phyloP scores from a whole-genome alignment of 1,284 basidiomycete species.

The Peniophora sp. region DNA sequence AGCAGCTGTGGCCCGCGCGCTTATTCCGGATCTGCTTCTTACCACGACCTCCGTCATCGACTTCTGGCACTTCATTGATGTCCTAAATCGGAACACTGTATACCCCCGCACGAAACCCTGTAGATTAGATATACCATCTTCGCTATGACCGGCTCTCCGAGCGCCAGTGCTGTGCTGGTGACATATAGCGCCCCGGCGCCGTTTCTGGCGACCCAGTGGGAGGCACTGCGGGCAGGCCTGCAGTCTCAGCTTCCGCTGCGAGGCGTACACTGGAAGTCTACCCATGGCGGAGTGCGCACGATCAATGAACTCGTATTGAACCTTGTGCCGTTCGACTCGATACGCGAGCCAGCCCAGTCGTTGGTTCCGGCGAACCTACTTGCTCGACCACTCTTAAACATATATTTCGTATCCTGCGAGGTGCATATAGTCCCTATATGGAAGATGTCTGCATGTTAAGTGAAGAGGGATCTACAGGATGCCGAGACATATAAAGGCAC shows the following conservation, averaged over 20 bases:
- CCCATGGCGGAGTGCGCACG: constrained; percentile 64
- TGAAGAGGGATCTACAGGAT: constrained; percentile 45
- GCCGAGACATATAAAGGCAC: constrained; percentile 75
- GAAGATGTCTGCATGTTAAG: constrained; percentile 9
- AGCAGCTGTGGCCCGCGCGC: too few relatives aligned
- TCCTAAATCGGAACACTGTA: too few relatives aligned
- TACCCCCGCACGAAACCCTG: too few relatives aligned
- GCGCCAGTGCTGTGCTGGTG: constrained; percentile 36
- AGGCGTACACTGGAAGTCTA: constrained; percentile 86
- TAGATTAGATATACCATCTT: too few relatives aligned
- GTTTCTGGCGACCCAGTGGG: constrained; percentile 64
- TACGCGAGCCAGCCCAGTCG: constrained; percentile 66
- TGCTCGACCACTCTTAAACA: constrained; percentile 78
- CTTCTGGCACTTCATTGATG: too few relatives aligned
- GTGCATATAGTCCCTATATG: constrained; percentile 33
- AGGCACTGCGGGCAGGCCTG: constrained; percentile 59
- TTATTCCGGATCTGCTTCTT: too few relatives aligned
- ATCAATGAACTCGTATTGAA: constrained; percentile 82
- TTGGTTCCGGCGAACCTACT: constrained; percentile 75
- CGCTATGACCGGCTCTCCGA: not conserved
- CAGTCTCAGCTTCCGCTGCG: constrained; percentile 74
- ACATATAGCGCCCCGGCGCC: constrained; percentile 59
- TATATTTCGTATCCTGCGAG: constrained; percentile 85
- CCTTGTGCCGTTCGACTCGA: constrained; percentile 62
- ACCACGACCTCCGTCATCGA: too few relatives aligned